Evolutionary conservation across 495 filamentous ascomycete species (phyloP), one percentile per base, ranked within the genome.

Genomic region (Xylaria intraflava): DNA sequence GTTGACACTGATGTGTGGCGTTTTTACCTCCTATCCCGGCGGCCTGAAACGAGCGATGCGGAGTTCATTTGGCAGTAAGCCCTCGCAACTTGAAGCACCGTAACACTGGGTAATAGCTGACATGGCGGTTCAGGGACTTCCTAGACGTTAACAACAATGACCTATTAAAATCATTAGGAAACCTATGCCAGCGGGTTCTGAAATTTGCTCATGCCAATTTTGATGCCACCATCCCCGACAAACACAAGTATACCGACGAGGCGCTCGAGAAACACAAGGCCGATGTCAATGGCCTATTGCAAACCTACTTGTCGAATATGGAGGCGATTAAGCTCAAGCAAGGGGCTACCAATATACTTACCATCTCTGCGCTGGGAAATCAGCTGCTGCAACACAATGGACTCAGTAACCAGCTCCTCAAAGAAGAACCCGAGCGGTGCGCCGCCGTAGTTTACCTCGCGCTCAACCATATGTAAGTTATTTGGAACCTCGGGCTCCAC

Each of bases 131-230:
- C 16, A 55, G 79, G 51, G 76, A 83, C 17, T 96, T 97, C 69
- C 83, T 92, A 40, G 80, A 82, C 8, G 77, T 79, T 56, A 97
- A 96, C 79, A 97, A 97, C 73, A 89, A 83, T 62, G 88, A 92
- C 64, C 77, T 97, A 7, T 80, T 97, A 2, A 86, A 86, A 46
- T 96, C 95, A 61, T 78, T 96, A 8, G 92, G 92, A 44, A 96
- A 97, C 74, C 87, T 96, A 53, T 88, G 92, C 64, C 93, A 95
- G 69, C 87, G 92, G 22, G 80, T 97, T 42, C 76, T 97, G 71
- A 97, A 97, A 70, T 91, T 95, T 60, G 83, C 88, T 51, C 83
- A 89, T 62, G 83, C 86, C 16, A 54, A 54, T 2, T 85, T 84
- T 58, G 83, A 88, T 62, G 78, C 80, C 55, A 82, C 81, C 30